phyloP scores from a whole-genome alignment of 352 stramenopile species.

The Phytophthora citrophthora region DNA sequence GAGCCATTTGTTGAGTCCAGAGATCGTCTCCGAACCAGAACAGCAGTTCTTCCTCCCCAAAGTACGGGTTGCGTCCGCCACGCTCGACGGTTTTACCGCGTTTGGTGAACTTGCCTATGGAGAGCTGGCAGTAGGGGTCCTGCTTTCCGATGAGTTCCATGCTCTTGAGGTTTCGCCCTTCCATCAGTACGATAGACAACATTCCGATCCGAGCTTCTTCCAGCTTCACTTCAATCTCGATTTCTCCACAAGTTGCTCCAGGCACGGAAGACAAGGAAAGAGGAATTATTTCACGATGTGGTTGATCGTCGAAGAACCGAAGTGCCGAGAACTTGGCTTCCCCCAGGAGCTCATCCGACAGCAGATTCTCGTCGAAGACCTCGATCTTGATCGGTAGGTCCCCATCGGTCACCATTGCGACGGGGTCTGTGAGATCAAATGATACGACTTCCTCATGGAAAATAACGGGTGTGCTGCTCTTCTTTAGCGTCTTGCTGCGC shows the following conservation, averaged over 20 bases:
- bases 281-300: slow-evolving; percentile 63
- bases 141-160: slow-evolving; percentile 92
- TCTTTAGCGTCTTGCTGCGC: slow-evolving; percentile 88
- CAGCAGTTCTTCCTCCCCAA: slow-evolving; percentile 91
- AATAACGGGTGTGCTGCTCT: slow-evolving; percentile 71
- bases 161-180: slow-evolving; percentile 90
- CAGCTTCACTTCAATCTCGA: slow-evolving; percentile 78
- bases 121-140: slow-evolving; percentile 91
- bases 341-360: slow-evolving; percentile 87
- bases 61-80: slow-evolving; percentile 90
- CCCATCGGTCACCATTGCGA: slow-evolving; percentile 70
- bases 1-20: slow-evolving; percentile 82
- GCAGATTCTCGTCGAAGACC: slow-evolving; percentile 88
- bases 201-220: slow-evolving; percentile 85
- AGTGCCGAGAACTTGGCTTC: slow-evolving; percentile 73
- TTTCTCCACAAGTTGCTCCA: slow-evolving; percentile 47
- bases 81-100: slow-evolving; percentile 76
- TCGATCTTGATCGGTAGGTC: slow-evolving; percentile 80
- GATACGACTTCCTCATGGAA: slow-evolving; percentile 88
- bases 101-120: slow-evolving; percentile 73
- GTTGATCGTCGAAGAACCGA: slow-evolving; percentile 77
- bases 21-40: slow-evolving; percentile 93
- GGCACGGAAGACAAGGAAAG: slow-evolving; percentile 47
- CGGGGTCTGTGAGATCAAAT: slow-evolving; percentile 86
- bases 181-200: slow-evolving; percentile 85